Base-by-base conservation (phyloP, 73 alveolate genomes). In the Breviolum minutum region DNA sequence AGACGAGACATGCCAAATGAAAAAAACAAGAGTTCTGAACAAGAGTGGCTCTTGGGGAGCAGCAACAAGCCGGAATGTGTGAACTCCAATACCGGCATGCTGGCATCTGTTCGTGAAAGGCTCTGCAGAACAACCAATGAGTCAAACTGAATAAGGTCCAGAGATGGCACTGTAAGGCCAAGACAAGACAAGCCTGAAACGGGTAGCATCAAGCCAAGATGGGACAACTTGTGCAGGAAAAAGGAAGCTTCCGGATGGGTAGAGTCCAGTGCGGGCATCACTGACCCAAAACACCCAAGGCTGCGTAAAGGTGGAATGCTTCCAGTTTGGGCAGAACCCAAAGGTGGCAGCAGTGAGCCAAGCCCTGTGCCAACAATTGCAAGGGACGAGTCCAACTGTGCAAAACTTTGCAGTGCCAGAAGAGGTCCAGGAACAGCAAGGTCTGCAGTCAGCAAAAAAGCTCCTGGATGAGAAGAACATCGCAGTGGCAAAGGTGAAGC, bases 1-100 rank as follows among this genome's bases (percentile, higher is more conserved):
- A 90, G 77, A 20, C 74, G 74, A 48, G 70, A 69, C 87, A 29
- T 70, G 62, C 96, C 96, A 30, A 12, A 68, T 29, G 74, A 20
- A 22, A 68, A n/a, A 10, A n/a, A 70, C 8, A 11, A 27, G 9
- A 62, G 17, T 29, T 22, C 95, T 40, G 64, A n/a, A 40, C 29
- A 64, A 17, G 66, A 20, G 24, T 40, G 80, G 70, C 61, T 87
- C 40, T 30, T 80, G 17, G 29, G 64, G 22, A 64, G 66, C 66
- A 87, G 66, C 16, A 62, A 22, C 11, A 24, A 63, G 66, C 95
- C 95, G 24, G 79, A 24, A 7, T 70, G 13, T 22, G 79, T 48
- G 22, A 48, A 16, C 24, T 69, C 68, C 64, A 32, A 87, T 30
- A 62, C 83, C 7, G 66, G 30, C 40, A 27, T 32, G 95, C 64